Conservation (phyloP, 2,329 filamentous ascomycete species). For the Pezicula rhizophila region DNA sequence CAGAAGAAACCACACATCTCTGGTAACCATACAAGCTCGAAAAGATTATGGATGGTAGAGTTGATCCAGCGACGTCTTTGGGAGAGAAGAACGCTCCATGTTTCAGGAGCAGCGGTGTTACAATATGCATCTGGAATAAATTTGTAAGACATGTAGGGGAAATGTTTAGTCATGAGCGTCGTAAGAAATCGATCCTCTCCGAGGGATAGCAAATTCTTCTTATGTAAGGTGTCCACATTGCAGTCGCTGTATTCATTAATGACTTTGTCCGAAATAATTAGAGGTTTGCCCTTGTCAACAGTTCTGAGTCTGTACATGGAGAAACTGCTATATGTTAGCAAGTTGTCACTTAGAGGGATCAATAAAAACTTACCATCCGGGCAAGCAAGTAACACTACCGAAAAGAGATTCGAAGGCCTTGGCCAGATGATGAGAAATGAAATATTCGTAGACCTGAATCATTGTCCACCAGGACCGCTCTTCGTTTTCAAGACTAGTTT, state of each 20-base stretch:
- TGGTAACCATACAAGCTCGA: slow-evolving; percentile 81
- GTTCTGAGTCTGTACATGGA: slow-evolving; percentile 97
- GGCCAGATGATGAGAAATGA: slow-evolving; percentile 92
- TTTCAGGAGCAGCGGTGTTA: slow-evolving; percentile 87
- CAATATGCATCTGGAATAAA: slow-evolving; percentile 92
- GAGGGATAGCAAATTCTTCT: slow-evolving; percentile 85
- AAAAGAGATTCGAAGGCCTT: slow-evolving; percentile 98
- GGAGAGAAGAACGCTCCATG: slow-evolving; percentile 90
- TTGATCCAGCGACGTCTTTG: slow-evolving; percentile 99
- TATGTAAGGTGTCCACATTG: slow-evolving; percentile 88
- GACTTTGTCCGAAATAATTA: slow-evolving; percentile 86
- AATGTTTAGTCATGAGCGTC: slow-evolving; percentile 96
- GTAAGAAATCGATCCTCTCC: slow-evolving; percentile 97
- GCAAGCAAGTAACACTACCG: slow-evolving; percentile 95
- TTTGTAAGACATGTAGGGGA: slow-evolving; percentile 92
- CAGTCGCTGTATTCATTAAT: slow-evolving; percentile 86
- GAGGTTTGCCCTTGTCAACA: slow-evolving; percentile 84
- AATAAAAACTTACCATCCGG: slow-evolving; percentile 75
- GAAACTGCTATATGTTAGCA: slow-evolving; percentile 63
- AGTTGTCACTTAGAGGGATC: background rate
- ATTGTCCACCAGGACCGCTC: slow-evolving; percentile 97
- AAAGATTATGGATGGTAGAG: slow-evolving; percentile 94
- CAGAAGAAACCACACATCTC: slow-evolving; percentile 98
- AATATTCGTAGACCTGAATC: slow-evolving; percentile 99
- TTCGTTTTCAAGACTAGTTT: slow-evolving; percentile 93